These are phyloP conservation scores for Paecilomyces sp. DNA, from an alignment of 2,329 filamentous ascomycete genomes.

Conservation along the genomic window DNA sequence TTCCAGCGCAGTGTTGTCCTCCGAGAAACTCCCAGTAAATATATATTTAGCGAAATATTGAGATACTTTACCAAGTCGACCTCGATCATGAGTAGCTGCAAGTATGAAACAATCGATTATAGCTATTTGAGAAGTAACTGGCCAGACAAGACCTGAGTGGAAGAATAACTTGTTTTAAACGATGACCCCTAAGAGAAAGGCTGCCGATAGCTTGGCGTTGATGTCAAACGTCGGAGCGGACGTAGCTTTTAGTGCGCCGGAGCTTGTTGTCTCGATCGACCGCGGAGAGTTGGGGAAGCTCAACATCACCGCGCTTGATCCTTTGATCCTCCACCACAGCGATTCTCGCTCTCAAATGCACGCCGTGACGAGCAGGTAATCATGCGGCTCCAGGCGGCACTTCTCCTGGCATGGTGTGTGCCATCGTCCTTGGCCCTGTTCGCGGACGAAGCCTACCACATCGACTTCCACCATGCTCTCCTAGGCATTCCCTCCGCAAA, in stretches of 20 bases:
- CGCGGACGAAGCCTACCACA: constrained; percentile 79
- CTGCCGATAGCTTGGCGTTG: not conserved
- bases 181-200: not conserved
- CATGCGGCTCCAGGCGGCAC: constrained; percentile 36
- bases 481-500: constrained; percentile 74
- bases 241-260: not conserved
- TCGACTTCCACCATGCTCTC: constrained; percentile 89
- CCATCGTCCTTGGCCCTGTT: constrained; percentile 62
- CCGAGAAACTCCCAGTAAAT: not conserved
- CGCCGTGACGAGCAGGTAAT: constrained; percentile 16
- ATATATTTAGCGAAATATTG: not conserved
- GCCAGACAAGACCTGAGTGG: too few species aligned
- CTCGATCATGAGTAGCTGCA: too few species aligned
- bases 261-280: not conserved
- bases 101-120: too few species aligned
- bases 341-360: constrained; percentile 22
- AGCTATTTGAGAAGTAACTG: too few species aligned
- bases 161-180: too few species aligned
- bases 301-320: not conserved
- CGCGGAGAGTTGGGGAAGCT: not conserved
- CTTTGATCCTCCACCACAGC: not conserved
- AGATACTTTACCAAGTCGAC: not conserved
- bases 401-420: constrained; percentile 38
- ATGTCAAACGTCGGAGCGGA: not conserved
- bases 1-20: not conserved